A percentile compares a stretch with the other conserved stretches of the same genome.
Conservation (phyloP, 768 basidiomycete species). For the Sporobolomyces roseus region DNA sequence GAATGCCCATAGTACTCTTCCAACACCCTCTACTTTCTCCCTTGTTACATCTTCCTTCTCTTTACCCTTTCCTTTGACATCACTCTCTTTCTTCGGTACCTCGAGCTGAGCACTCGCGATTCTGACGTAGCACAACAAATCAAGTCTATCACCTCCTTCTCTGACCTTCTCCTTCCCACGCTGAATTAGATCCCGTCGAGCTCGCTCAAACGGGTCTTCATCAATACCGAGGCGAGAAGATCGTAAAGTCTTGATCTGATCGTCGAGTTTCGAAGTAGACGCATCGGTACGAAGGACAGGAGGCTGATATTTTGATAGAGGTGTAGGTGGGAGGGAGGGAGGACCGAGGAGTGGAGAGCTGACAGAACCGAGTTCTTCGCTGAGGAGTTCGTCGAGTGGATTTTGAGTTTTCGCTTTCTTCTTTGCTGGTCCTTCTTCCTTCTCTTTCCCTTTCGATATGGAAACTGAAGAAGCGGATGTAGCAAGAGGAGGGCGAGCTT, state of each 20-base stretch:
- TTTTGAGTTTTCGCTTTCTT: background rate
- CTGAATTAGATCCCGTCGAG: constrained; percentile 9
- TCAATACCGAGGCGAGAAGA: background rate
- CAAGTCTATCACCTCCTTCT: constrained; percentile 17
- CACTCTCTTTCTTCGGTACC: background rate
- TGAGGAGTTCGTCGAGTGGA: constrained; percentile 30
- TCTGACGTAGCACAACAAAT: constrained; percentile 5
- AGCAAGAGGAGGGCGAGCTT: background rate
- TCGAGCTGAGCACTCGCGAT: background rate
- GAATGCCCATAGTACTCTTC: constrained; percentile 29
- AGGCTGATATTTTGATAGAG: background rate
- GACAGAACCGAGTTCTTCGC: constrained; percentile 4
- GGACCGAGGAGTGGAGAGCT: background rate
- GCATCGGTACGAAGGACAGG: constrained; percentile 7
- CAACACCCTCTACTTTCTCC: background rate
- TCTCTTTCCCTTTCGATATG: constrained; percentile 1
- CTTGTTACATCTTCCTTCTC: background rate
- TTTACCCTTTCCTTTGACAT: constrained; percentile 9
- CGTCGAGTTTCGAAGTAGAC: constrained; percentile 13
- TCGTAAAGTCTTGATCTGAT: background rate
- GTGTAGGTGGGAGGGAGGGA: constrained; percentile 2
- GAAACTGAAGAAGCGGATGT: background rate
- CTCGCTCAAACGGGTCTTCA: constrained; percentile 14
- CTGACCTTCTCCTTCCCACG: background rate
- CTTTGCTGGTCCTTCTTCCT: background rate